Percentiles rank a stretch among this genome's conserved stretches.
Evolutionary conservation across 768 basidiomycete genomes (phyloP).

Genomic region (Lactifluus piperatus): DNA sequence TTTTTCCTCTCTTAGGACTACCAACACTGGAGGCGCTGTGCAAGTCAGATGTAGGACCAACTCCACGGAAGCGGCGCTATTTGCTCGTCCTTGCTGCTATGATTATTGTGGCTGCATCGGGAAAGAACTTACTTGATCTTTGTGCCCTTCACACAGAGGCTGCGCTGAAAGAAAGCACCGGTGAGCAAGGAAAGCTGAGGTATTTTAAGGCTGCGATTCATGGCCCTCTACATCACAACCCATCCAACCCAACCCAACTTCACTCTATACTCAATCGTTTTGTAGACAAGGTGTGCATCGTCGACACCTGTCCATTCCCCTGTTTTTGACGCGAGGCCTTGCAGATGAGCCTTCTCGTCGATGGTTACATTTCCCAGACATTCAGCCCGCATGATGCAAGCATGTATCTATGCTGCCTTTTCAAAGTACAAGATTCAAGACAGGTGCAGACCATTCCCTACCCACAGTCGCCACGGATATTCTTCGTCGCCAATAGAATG

Average conservation of each 20-base stretch:
- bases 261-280: not conserved
- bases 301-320: not conserved
- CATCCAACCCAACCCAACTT: not conserved
- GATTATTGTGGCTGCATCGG: not conserved
- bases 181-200: not conserved
- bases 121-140: not conserved
- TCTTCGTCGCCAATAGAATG: not conserved
- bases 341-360: not conserved
- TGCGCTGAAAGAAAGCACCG: slow-evolving; percentile 4
- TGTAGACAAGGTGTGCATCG: not conserved
- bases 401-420: slow-evolving; percentile 1
- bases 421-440: not conserved
- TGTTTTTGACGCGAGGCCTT: not conserved
- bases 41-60: not conserved
- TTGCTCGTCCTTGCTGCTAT: not conserved
- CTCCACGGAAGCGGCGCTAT: slow-evolving; percentile 5
- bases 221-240: not conserved
- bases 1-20: not conserved
- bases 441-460: not conserved
- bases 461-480: not conserved
- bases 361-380: slow-evolving; percentile 11
- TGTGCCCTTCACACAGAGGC: not conserved
- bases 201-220: slow-evolving; percentile 2
- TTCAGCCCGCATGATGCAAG: slow-evolving; percentile 2
- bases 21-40: not conserved